phyloP scores from a whole-genome alignment of 2,329 filamentous ascomycete genomes.

The Aspergillus cejpii region DNA sequence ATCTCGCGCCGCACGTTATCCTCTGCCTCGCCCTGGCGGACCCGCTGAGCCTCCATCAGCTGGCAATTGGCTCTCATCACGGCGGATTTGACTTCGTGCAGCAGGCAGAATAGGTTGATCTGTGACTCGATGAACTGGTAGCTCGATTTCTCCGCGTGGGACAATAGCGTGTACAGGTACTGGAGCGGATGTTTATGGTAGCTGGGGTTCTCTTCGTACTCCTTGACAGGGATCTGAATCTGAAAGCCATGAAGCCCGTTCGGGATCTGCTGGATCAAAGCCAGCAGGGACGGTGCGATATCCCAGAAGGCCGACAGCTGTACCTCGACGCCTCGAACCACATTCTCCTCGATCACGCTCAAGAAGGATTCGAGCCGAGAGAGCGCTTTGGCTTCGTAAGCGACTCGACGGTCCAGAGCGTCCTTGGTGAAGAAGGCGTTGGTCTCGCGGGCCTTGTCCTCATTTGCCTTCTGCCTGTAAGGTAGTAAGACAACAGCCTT shows the following conservation, averaged over 20 bases:
- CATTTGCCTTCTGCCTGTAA: conserved; percentile 66
- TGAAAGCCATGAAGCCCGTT: conserved; percentile 51
- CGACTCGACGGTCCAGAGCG: conserved; percentile 61
- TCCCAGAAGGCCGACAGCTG: conserved; percentile 97
- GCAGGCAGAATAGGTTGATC: conserved; percentile 78
- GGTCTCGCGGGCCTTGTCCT: conserved; percentile 71
- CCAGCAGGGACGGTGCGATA: conserved; percentile 75
- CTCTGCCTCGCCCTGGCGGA: conserved; percentile 39
- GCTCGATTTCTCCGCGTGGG: conserved; percentile 83
- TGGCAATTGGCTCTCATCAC: conserved; percentile 63
- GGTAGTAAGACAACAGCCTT: conserved; percentile 75
- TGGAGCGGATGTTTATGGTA: conserved; percentile 78
- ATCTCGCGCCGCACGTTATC: conserved; percentile 44
- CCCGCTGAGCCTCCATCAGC: conserved; percentile 60
- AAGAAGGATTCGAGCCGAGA: conserved; percentile 70
- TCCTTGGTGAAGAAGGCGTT: conserved; percentile 78
- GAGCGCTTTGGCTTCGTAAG: conserved; percentile 64
- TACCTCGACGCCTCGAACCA: conserved; percentile 78
- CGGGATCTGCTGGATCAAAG: conserved; percentile 74
- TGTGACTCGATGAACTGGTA: conserved; percentile 97
- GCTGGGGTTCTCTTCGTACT: conserved; percentile 77
- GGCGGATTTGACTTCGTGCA: conserved; percentile 83
- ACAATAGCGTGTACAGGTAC: conserved; percentile 78
- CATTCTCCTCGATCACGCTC: conserved; percentile 72
- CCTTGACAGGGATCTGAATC: conserved; percentile 68